phyloP scores from a whole-genome alignment of 345 rosid genomes.

The Trapa bicornis region DNA sequence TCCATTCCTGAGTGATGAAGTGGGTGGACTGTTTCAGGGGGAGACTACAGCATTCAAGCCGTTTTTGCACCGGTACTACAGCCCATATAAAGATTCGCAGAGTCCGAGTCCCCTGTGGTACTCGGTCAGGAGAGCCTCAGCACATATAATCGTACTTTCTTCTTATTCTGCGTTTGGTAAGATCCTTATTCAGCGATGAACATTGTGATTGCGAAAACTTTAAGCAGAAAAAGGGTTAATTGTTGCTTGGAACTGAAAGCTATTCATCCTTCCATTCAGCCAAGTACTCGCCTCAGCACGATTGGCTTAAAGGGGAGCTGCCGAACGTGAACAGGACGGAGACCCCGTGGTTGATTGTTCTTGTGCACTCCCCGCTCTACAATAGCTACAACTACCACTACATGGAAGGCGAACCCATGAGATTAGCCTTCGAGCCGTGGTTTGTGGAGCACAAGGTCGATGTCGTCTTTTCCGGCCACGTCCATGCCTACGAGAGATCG shows the following conservation, averaged over 20 bases:
- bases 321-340: slow-evolving; percentile 35
- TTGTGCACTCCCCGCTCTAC: slow-evolving; percentile 43
- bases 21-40: slow-evolving; percentile 14
- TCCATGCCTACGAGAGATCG: slow-evolving; percentile 54
- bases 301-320: slow-evolving; percentile 36
- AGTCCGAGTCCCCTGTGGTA: slow-evolving; percentile 35
- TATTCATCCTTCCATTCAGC: slow-evolving; percentile 13
- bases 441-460: slow-evolving; percentile 34
- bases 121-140: slow-evolving; percentile 37
- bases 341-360: slow-evolving; percentile 51
- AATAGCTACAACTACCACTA: slow-evolving; percentile 34
- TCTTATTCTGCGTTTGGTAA: slow-evolving; percentile 37
- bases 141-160: slow-evolving; percentile 32
- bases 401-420: slow-evolving; percentile 55
- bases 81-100: slow-evolving; percentile 25
- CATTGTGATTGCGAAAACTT: not conserved
- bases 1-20: not conserved
- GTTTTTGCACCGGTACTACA: slow-evolving; percentile 23
- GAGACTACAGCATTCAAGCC: slow-evolving; percentile 29
- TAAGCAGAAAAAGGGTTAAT: not conserved
- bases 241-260: not conserved
- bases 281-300: slow-evolving; percentile 44
- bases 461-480: slow-evolving; percentile 43
- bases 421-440: slow-evolving; percentile 37
- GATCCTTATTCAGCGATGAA: not conserved